Evolutionary conservation across 177 flowering plant species (phyloP).

Genomic region (Vitis hybrid): DNA sequence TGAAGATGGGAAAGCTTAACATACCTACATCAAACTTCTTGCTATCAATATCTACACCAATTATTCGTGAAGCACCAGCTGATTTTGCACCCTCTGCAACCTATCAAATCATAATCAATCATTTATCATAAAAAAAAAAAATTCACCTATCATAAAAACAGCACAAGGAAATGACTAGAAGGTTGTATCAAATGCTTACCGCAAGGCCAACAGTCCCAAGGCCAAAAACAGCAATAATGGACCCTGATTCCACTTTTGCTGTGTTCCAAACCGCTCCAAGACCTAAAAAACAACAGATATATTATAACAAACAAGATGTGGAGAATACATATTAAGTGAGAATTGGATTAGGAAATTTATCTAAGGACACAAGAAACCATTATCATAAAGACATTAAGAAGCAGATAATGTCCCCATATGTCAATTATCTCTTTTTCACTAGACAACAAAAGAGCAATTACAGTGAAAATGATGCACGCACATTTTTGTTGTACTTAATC

Average conservation of each 20-base stretch:
- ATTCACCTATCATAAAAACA: neutral
- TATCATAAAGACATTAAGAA: neutral
- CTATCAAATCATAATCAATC: slow-evolving; percentile 29
- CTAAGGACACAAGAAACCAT: neutral
- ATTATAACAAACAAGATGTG: neutral
- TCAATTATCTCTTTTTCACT: neutral
- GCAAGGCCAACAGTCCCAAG: slow-evolving; percentile 99
- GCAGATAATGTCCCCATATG: neutral
- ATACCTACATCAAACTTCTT: slow-evolving; percentile 80
- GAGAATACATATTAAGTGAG: neutral
- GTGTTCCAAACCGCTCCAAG: slow-evolving; percentile 99
- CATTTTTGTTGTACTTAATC: neutral
- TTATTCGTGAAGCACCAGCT: slow-evolving; percentile 95
- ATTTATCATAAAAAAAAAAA: slow-evolving; percentile 6
- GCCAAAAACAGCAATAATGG: slow-evolving; percentile 95
- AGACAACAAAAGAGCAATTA: neutral
- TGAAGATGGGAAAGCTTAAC: neutral
- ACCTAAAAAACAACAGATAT: slow-evolving; percentile 39
- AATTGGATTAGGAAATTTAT: neutral
- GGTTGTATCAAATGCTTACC: slow-evolving; percentile 41
- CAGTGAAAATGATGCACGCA: neutral
- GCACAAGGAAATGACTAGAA: slow-evolving; percentile 4
- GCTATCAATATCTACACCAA: slow-evolving; percentile 93
- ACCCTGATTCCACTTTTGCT: slow-evolving; percentile 98
- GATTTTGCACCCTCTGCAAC: slow-evolving; percentile 98